phyloP scores from a whole-genome alignment of 2,329 filamentous ascomycete species.

The Coniochaeta hoffmannii region DNA sequence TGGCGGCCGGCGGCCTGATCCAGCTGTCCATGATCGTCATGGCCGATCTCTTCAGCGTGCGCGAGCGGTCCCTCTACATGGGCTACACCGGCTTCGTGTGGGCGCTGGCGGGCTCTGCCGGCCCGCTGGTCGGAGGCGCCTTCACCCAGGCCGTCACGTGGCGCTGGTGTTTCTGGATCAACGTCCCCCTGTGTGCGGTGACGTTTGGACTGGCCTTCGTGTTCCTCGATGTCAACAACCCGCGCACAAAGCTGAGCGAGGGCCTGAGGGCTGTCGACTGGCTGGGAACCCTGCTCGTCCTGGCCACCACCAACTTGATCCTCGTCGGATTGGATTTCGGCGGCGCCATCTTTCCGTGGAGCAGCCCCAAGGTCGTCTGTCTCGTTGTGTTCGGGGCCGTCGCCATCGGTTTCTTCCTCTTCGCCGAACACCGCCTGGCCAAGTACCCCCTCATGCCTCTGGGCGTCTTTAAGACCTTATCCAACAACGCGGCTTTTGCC shows the following conservation, averaged over 20 bases:
- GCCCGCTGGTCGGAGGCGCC: slow-evolving; percentile 52
- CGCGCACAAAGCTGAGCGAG: slow-evolving; percentile 51
- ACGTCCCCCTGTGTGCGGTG: slow-evolving; percentile 41
- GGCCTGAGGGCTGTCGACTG: slow-evolving; percentile 57
- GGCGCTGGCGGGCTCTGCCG: slow-evolving; percentile 57
- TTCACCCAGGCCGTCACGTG: slow-evolving; percentile 55
- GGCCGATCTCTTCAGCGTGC: slow-evolving; percentile 44
- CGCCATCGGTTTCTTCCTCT: slow-evolving; percentile 42
- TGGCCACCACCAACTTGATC: slow-evolving; percentile 62
- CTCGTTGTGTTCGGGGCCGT: slow-evolving; percentile 52
- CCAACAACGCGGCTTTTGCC: slow-evolving; percentile 49
- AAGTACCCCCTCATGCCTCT: slow-evolving; percentile 61
- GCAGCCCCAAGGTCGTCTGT: slow-evolving; percentile 52
- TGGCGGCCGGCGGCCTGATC: slow-evolving; percentile 43
- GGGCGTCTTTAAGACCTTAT: slow-evolving; percentile 46
- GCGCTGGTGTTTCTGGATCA: slow-evolving; percentile 46
- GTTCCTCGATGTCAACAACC: slow-evolving; percentile 58
- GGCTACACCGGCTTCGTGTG: slow-evolving; percentile 60
- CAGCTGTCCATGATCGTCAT: slow-evolving; percentile 47
- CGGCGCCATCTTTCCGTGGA: slow-evolving; percentile 55
- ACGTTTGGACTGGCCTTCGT: slow-evolving; percentile 52
- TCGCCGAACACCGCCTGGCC: slow-evolving; percentile 57
- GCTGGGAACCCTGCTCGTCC: slow-evolving; percentile 53
- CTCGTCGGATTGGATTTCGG: slow-evolving; percentile 64
- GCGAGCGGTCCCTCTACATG: slow-evolving; percentile 39